These are phyloP conservation scores for Colletotrichum somersetense DNA, from an alignment of 2,329 filamentous ascomycete species.

Conservation along the genomic window DNA sequence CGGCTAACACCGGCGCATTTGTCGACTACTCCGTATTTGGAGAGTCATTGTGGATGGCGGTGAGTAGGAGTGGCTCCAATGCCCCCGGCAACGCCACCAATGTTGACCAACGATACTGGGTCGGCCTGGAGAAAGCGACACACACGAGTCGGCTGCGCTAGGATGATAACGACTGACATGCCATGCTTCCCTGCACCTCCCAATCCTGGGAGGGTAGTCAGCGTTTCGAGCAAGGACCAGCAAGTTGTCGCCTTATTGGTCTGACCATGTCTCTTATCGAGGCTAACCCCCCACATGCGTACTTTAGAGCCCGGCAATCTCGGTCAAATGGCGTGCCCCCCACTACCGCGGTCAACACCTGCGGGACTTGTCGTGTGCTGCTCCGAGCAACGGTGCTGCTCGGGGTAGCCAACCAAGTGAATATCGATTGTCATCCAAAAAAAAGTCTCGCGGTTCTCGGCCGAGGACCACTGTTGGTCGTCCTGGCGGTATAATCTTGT, in stretches of 20 bases:
- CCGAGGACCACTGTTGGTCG: conserved; percentile 16
- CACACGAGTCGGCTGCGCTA: conserved; percentile 34
- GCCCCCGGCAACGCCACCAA: conserved; percentile 33
- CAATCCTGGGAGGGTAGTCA: conserved; percentile 22
- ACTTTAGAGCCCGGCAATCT: conserved; percentile 42
- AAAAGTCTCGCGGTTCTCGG: conserved; percentile 24
- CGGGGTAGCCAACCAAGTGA: conserved; percentile 34
- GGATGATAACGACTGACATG: conserved; percentile 27
- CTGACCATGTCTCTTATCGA: conserved; percentile 35
- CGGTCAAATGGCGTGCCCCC: conserved; percentile 40
- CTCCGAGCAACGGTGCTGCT: conserved; percentile 21
- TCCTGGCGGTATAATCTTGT: conserved; percentile 2
- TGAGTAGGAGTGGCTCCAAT: conserved; percentile 32
- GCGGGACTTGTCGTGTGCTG: conserved; percentile 34
- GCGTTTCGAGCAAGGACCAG: conserved; percentile 36
- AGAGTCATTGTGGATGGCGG: conserved; percentile 35
- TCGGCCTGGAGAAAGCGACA: conserved; percentile 32
- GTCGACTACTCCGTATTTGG: conserved; percentile 8
- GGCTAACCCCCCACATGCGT: conserved; percentile 33
- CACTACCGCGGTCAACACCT: conserved; percentile 24
- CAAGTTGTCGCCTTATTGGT: conserved; percentile 22
- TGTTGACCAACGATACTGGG: conserved; percentile 3
- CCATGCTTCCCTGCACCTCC: conserved; percentile 34
- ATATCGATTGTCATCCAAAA: conserved; percentile 30
- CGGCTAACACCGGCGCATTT: conserved; percentile 26